phyloP scores from a whole-genome alignment of 2,329 filamentous ascomycete species.

The Cladobotryum mycophilum region DNA sequence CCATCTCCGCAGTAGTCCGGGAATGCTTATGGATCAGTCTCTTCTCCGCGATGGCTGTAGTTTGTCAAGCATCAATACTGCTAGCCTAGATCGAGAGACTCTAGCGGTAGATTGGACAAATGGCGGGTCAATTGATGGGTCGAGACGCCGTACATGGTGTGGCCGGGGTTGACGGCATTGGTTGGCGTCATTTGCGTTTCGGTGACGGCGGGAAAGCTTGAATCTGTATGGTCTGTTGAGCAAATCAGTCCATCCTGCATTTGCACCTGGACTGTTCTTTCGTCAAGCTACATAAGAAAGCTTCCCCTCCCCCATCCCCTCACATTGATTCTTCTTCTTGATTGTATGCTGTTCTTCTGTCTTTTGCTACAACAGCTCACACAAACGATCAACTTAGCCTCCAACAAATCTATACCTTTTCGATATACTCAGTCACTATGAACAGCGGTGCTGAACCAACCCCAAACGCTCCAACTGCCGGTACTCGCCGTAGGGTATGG shows the following conservation, averaged over 20 bases:
- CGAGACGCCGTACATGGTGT: slow-evolving; percentile 6
- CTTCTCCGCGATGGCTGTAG: not conserved
- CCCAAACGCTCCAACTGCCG: slow-evolving; percentile 15
- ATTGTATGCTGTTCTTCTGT: not conserved
- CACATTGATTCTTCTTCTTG: too few species aligned
- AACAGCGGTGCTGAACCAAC: slow-evolving; percentile 18
- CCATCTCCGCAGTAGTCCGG: not conserved
- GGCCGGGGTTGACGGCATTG: slow-evolving; percentile 8
- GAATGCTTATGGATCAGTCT: not conserved
- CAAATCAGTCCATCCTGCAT: not conserved
- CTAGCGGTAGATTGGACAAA: not conserved
- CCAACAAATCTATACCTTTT: not conserved
- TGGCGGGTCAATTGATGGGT: slow-evolving; percentile 5
- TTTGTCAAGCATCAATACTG: not conserved
- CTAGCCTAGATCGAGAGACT: slow-evolving; percentile 10
- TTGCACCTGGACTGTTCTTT: not conserved
- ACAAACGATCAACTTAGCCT: not conserved
- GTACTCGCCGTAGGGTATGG: slow-evolving; percentile 25
- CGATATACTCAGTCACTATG: slow-evolving; percentile 1
- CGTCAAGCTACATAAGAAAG: slow-evolving; percentile 4
- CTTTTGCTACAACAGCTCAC: too few species aligned
- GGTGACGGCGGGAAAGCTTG: slow-evolving; percentile 11
- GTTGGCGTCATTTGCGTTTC: slow-evolving; percentile 8
- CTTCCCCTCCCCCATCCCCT: slow-evolving; percentile 5
- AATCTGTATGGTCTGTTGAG: not conserved